Conservation (phyloP, 1,139 yeast genomes). For the Suhomyces chickasaworum region DNA sequence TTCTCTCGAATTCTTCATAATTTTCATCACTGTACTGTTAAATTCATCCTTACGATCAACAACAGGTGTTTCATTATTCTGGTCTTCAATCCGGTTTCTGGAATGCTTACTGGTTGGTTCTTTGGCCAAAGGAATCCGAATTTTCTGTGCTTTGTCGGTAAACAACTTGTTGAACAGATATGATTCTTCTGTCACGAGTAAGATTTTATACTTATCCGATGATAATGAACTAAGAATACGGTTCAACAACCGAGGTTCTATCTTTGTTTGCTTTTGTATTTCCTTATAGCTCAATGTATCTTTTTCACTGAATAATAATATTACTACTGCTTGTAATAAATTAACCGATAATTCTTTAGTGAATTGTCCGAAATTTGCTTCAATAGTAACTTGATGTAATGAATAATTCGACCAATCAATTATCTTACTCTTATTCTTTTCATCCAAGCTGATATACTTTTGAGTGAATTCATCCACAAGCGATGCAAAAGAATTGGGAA, state of each 20-base stretch:
- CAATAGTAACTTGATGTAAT: slow-evolving; percentile 37
- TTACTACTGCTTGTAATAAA: slow-evolving; percentile 40
- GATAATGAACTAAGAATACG: slow-evolving; percentile 34
- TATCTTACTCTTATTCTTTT: slow-evolving; percentile 18
- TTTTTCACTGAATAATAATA: slow-evolving; percentile 32
- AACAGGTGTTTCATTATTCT: slow-evolving; percentile 4
- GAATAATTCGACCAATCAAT: slow-evolving; percentile 29
- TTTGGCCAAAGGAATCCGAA: slow-evolving; percentile 37
- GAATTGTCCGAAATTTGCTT: slow-evolving; percentile 32
- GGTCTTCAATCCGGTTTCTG: neutral
- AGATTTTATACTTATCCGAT: slow-evolving; percentile 32
- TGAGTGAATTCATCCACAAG: slow-evolving; percentile 16
- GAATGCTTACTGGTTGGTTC: slow-evolving; percentile 17
- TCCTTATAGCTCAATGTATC: slow-evolving; percentile 23
- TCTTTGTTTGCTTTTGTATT: slow-evolving; percentile 26
- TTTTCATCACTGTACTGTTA: slow-evolving; percentile 31
- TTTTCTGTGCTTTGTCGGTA: slow-evolving; percentile 30
- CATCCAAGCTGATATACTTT: slow-evolving; percentile 16
- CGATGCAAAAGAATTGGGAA: slow-evolving; percentile 14
- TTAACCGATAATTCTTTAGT: slow-evolving; percentile 39
- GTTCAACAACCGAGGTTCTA: slow-evolving; percentile 29
- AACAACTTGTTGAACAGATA: slow-evolving; percentile 30
- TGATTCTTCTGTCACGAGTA: slow-evolving; percentile 16
- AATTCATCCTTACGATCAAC: slow-evolving; percentile 34
- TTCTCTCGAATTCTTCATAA: slow-evolving; percentile 34